Base-by-base conservation (phyloP, 192 early-diverging fungal species). In the Powellomyces hirtus region DNA sequence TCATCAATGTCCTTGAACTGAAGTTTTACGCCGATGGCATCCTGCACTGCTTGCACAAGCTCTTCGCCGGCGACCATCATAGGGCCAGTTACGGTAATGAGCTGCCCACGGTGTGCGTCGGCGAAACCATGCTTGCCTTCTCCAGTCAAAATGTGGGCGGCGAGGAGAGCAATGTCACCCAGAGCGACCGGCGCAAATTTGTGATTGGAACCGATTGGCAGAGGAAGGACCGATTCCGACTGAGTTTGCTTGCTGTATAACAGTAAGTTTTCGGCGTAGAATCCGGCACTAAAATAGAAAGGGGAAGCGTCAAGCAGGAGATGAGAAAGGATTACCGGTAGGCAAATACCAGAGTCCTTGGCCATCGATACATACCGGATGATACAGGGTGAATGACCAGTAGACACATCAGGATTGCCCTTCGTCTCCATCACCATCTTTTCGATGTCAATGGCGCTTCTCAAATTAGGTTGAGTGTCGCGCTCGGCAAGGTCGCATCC, bases 51-150 rank as follows among this genome's bases (percentile, higher is more conserved):
- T 27, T 27, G 16, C 2, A 56, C 53, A 16, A 56, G 53, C 31
- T 56, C 53, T 14, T 56, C 29, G 53, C 53, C 53, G 53, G 53
- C 53, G 27, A 31, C 29, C 24, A 56, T 27, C 5, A 56, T 56
- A 14, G 53, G 53, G 24, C 53, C 53, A 31, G 53, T 56, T 22
- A 34, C 20, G 26, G 31, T 34, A 27, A 56, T 56, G 7, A 56
- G 53, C 53, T 56, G 53, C 29, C 53, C 53, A 31, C 53, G 53
- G 26, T 56, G 53, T 7, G 18, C 53, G 31, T 56, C 53, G 53
- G 26, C 20, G 53, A 56, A 56, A 1, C 53, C 53, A 16, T 29
- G 18, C 3, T 56, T 18, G 53, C 53, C 53, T 29, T 56, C 53
- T 6, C 53, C 53, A 18, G 31, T 34, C 53, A 56, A 18, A 7